Base-by-base conservation (phyloP, 805 yeast species). In the Saccharomycopsis fibuligera region DNA sequence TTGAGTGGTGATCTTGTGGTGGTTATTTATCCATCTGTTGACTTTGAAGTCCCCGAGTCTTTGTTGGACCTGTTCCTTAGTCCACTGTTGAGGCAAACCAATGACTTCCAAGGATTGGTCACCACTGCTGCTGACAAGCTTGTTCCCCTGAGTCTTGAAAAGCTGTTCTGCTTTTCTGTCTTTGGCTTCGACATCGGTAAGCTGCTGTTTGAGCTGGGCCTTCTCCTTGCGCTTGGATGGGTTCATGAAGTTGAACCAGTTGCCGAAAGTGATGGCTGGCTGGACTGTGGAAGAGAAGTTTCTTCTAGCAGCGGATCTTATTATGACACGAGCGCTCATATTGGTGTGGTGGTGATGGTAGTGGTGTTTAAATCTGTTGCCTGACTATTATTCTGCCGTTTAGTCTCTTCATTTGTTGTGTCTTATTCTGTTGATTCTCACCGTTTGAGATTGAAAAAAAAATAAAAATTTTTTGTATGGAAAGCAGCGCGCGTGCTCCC, bases 231-330 rank as follows among this genome's bases (percentile, higher is more conserved):
- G 38, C n/a, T 35, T 39, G 21, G 44, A 22, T 6, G 50, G 48
- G 10, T 42, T 50, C 48, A 50, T 33, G 22, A 50, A 47, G 25
- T 45, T 35, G n/a, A 50, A 43, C 51, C 51, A 50, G 31, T 22
- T 21, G 10, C 40, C 31, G 27, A 48, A 44, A 10, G 38, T 38
- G 4, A 23, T n/a, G n/a, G n/a, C n/a, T n/a, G n/a, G n/a, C n/a
- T n/a, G n/a, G n/a, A n/a, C n/a, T n/a, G n/a, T n/a, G n/a, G n/a
- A n/a, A n/a, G n/a, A n/a, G n/a, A n/a, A n/a, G n/a, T n/a, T n/a
- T n/a, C n/a, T n/a, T n/a, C n/a, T n/a, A n/a, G n/a, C n/a, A n/a
- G n/a, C n/a, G n/a, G n/a, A n/a, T n/a, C n/a, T n/a, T n/a, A n/a
- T n/a, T n/a, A n/a, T n/a, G n/a, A n/a, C n/a, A n/a, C n/a, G n/a